Evolutionary conservation across 371 early-diverging fungal species (phyloP).

Genomic region (Mortierella sp.): DNA sequence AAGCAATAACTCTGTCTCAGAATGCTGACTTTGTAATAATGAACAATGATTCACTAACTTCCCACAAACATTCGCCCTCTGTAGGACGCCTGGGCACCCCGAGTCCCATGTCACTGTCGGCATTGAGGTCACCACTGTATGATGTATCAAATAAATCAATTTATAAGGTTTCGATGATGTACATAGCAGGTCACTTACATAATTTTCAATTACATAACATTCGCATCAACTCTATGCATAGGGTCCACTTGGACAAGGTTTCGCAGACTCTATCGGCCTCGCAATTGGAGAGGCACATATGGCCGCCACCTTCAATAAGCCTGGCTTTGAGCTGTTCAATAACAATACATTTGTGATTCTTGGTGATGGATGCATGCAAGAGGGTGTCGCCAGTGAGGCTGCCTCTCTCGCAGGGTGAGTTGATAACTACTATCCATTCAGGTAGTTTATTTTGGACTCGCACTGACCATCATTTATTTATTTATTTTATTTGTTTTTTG

Average conservation of each 20-base stretch:
- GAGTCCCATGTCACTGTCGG: slow-evolving; percentile 89
- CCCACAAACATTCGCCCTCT: not conserved
- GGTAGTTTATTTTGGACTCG: too few species aligned
- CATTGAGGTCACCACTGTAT: slow-evolving; percentile 95
- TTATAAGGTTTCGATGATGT: not conserved
- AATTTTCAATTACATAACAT: slow-evolving; percentile 1
- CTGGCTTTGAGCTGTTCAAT: slow-evolving; percentile 85
- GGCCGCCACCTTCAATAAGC: slow-evolving; percentile 92
- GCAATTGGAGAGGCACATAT: slow-evolving; percentile 93
- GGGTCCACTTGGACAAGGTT: slow-evolving; percentile 99
- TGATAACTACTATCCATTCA: not conserved
- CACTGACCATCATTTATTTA: not conserved
- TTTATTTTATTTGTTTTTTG: not conserved
- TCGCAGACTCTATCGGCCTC: slow-evolving; percentile 97
- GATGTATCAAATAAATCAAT: not conserved
- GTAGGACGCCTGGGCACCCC: slow-evolving; percentile 96
- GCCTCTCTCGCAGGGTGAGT: slow-evolving; percentile 94
- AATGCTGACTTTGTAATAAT: not conserved
- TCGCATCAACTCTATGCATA: slow-evolving; percentile 10
- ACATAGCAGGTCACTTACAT: not conserved
- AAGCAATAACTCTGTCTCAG: too few species aligned
- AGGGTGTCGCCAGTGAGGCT: slow-evolving; percentile 99
- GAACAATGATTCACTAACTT: not conserved
- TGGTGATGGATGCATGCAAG: slow-evolving; percentile 99
- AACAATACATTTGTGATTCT: slow-evolving; percentile 91